Conservation (phyloP, 345 rosid species). For the Alliaria petiolata region DNA sequence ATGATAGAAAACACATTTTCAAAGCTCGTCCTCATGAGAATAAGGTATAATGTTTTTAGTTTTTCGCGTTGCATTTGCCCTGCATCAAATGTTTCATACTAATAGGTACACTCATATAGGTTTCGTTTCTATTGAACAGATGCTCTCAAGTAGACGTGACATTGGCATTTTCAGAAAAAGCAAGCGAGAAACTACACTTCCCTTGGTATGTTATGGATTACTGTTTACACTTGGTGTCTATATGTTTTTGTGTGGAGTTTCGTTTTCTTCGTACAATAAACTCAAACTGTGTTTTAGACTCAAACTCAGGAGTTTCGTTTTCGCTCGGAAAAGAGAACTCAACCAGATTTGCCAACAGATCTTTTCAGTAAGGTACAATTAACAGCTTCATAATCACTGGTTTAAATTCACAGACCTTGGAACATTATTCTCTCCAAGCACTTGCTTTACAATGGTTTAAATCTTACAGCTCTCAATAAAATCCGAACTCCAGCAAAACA, state of each 20-base stretch:
- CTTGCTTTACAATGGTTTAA: not conserved
- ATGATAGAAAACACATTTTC: conserved; percentile 39
- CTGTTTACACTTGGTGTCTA: conserved; percentile 6
- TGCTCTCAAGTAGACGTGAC: conserved; percentile 65
- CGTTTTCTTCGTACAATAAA: not conserved
- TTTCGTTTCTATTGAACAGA: conserved; percentile 36
- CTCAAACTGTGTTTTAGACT: conserved; percentile 6
- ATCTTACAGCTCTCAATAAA: conserved; percentile 57
- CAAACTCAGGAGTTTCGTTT: conserved; percentile 62
- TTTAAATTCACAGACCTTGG: no score
- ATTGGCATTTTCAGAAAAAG: conserved; percentile 54
- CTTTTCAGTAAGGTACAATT: conserved; percentile 78
- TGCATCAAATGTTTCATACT: not conserved
- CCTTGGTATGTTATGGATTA: conserved; percentile 70
- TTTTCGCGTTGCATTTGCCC: not conserved
- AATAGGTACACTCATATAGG: not conserved
- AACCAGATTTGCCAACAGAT: conserved; percentile 59
- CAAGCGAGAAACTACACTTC: conserved; percentile 69
- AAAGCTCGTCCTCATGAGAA: conserved; percentile 67
- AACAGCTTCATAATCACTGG: not conserved
- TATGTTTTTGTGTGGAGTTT: no score
- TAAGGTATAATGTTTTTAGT: conserved; percentile 48
- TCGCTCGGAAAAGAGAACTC: conserved; percentile 50
- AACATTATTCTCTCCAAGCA: not conserved
- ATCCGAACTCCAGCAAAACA: conserved; percentile 50